phyloP scores from a whole-genome alignment of 2,329 filamentous ascomycete genomes.

The Ophiostoma pallidulum region DNA sequence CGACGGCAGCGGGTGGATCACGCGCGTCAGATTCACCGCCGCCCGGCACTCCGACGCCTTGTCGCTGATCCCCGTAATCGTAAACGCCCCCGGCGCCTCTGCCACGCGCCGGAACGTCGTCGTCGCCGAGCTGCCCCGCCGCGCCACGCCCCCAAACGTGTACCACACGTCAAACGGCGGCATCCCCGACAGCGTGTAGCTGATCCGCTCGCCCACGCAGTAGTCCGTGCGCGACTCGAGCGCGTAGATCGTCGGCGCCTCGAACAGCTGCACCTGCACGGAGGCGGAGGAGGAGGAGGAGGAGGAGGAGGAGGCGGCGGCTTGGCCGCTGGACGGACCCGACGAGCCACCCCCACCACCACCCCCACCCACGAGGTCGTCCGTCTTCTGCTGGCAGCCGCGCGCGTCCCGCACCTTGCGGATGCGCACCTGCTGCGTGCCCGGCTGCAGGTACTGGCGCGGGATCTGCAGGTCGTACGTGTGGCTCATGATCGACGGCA shows the following conservation, averaged over 20 bases:
- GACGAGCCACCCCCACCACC: too few relatives aligned
- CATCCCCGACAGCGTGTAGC: conserved; percentile 82
- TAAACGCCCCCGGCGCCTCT: conserved; percentile 81
- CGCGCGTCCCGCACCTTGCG: conserved; percentile 80
- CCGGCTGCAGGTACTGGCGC: conserved; percentile 72
- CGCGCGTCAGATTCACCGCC: conserved; percentile 65
- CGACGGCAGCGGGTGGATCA: conserved; percentile 84
- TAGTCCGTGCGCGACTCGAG: conserved; percentile 79
- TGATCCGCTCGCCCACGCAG: conserved; percentile 90
- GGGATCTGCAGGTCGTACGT: conserved; percentile 76
- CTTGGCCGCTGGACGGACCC: too few relatives aligned
- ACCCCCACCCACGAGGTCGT: conserved; percentile 38
- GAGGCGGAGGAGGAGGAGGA: conserved; percentile 38
- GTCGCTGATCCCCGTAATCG: conserved; percentile 78
- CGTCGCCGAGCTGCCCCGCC: conserved; percentile 68
- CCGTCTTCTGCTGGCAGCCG: conserved; percentile 65
- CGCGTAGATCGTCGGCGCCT: conserved; percentile 83
- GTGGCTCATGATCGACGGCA: conserved; percentile 68
- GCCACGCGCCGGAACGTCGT: conserved; percentile 90
- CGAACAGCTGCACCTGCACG: conserved; percentile 85
- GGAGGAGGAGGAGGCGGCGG: conserved; percentile 33
- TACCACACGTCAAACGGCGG: conserved; percentile 92
- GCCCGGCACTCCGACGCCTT: conserved; percentile 82
- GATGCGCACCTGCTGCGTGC: conserved; percentile 82
- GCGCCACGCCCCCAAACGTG: conserved; percentile 67